These are phyloP conservation scores for Gracilaria vermiculophylla DNA, from an alignment of 23 red algal species.

Conservation along the genomic window DNA sequence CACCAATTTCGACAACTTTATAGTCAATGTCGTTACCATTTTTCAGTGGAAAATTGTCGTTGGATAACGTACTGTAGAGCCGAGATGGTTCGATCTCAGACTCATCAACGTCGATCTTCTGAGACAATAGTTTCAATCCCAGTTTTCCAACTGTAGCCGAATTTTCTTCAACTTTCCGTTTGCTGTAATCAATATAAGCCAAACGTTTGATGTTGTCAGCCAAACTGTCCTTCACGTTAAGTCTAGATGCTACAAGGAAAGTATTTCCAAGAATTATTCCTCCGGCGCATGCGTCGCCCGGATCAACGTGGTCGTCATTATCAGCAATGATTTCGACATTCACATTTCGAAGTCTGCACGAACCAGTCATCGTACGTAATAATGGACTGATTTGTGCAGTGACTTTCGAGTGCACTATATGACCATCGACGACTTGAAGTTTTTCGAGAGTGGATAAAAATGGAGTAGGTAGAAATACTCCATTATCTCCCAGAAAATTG, in stretches of 20 bases:
- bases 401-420: neutral
- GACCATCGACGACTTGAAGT: slow-evolving; percentile 5
- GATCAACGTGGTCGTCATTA: too few relatives aligned
- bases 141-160: slow-evolving; percentile 20
- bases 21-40: slow-evolving; percentile 37
- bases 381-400: neutral
- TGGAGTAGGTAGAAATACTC: too few relatives aligned
- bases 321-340: too few relatives aligned
- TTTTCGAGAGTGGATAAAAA: too few relatives aligned
- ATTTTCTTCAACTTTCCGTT: neutral
- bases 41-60: slow-evolving; percentile 33
- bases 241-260: slow-evolving; percentile 20
- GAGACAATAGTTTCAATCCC: neutral
- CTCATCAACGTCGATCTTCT: too few relatives aligned
- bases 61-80: slow-evolving; percentile 1
- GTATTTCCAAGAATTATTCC: neutral
- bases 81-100: too few relatives aligned
- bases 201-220: slow-evolving; percentile 12
- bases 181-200: neutral
- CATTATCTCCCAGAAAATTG: too few relatives aligned
- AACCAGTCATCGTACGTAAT: neutral
- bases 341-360: too few relatives aligned
- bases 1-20: slow-evolving; percentile 43
- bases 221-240: slow-evolving; percentile 17
- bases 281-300: too few relatives aligned